Evolutionary conservation across 2,329 filamentous ascomycete genomes (phyloP), one percentile per base, ranked within the genome.

Genomic region (Phyllosticta citrichinensis): DNA sequence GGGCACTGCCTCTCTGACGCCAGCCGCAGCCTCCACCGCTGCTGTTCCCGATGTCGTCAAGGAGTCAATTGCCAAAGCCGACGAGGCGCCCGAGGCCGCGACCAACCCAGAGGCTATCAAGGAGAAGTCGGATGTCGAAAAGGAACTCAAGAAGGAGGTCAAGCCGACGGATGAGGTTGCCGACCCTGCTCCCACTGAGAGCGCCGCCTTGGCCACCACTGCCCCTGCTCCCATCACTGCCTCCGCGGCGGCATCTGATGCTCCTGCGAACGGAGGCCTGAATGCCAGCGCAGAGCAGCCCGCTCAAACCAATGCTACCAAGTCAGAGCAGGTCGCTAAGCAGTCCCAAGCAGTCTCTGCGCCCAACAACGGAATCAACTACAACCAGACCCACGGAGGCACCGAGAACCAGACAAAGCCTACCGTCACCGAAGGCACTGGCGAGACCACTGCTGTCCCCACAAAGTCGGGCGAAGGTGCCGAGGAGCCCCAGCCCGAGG

Each of bases 61-160:
- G 66, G 70, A 77, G 33, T 80, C 78, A 2, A 69, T 80, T 5
- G 67, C 70, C 19, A 62, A 76, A 58, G 81, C 87, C 22, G 81
- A 83, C 60, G 73, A 80, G 68, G 79, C 77, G 63, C 87, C 89
- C 9, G 90, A 94, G 74, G 89, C 89, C 35, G 83, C 87, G 40
- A 81, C 82, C 60, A 87, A 85, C 73, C 77, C 83, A 1, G 80
- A 80, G 60, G 87, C 86, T 19, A 88, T 94, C 6, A 76, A 82
- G 64, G 88, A 92, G 67, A 94, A 94, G 82, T 84, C 83, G 71
- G 80, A 79, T 10, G 80, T 91, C 5, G 90, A 95, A 77, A 74
- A 83, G 25, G 87, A 96, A 75, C 79, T 95, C 9, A 77, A 91
- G 55, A 80, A 83, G 65, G 83, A 88, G 72, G 80, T 86, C 63